Percentiles rank a stretch among this genome's conserved stretches.
Conservation (phyloP, 2,329 filamentous ascomycete species). For the Cercospora berteroae region DNA sequence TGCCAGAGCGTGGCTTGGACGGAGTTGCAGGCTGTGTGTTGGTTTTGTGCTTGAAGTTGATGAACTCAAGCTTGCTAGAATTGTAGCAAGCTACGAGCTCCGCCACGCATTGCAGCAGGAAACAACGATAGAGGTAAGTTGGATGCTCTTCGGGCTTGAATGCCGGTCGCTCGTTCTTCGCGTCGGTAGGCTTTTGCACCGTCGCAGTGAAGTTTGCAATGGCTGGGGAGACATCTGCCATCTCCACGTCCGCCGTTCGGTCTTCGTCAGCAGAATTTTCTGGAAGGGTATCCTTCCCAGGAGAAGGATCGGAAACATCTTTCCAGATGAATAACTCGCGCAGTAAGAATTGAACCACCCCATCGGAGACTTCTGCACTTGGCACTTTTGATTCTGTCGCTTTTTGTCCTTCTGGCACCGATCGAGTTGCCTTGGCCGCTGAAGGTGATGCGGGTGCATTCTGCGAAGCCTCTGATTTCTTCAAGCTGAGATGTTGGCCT, state of each 20-base stretch:
- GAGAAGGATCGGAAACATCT: slow-evolving; percentile 83
- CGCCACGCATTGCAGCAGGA: slow-evolving; percentile 85
- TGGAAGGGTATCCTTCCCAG: slow-evolving; percentile 45
- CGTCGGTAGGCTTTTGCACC: slow-evolving; percentile 35
- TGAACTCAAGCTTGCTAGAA: slow-evolving; percentile 94
- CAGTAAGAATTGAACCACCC: slow-evolving; percentile 90
- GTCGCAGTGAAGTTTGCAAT: slow-evolving; percentile 16
- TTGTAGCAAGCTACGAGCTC: slow-evolving; percentile 92
- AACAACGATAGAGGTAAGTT: slow-evolving; percentile 95
- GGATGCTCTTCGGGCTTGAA: slow-evolving; percentile 94
- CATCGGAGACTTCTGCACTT: slow-evolving; percentile 86
- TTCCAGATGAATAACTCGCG: slow-evolving; percentile 89
- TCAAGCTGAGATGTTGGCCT: slow-evolving; percentile 54
- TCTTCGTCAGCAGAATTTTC: slow-evolving; percentile 36
- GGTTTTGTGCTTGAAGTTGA: slow-evolving; percentile 94
- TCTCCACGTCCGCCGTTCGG: slow-evolving; percentile 50
- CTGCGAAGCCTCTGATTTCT: slow-evolving; percentile 31
- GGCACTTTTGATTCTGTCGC: slow-evolving; percentile 72
- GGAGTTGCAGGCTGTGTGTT: slow-evolving; percentile 81
- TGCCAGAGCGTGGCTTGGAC: slow-evolving; percentile 87
- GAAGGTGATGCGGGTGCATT: slow-evolving; percentile 27
- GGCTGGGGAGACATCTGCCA: slow-evolving; percentile 41
- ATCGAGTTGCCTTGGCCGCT: slow-evolving; percentile 41
- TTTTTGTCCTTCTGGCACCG: slow-evolving; percentile 52
- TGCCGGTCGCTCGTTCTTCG: slow-evolving; percentile 58